Conservation (phyloP, 2,329 filamentous ascomycete genomes). For the Verticillium longisporum region DNA sequence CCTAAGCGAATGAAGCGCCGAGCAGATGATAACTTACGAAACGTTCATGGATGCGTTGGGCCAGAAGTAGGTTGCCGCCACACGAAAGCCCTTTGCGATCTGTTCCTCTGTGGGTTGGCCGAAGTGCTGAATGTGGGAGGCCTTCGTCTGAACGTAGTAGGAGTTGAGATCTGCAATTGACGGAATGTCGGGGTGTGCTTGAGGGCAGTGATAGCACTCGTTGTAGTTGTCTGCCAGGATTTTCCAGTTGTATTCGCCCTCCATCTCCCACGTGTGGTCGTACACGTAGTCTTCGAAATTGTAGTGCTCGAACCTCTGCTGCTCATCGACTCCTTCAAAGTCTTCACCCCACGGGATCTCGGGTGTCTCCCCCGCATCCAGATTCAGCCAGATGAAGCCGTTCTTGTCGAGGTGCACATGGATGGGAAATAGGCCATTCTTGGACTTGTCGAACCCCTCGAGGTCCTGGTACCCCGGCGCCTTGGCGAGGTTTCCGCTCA, state of each 20-base stretch:
- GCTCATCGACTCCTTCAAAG: slow-evolving; percentile 38
- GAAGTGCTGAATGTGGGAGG: slow-evolving; percentile 42
- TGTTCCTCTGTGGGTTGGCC: slow-evolving; percentile 40
- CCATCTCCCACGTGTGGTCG: slow-evolving; percentile 51
- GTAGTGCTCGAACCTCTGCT: slow-evolving; percentile 38
- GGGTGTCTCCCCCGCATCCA: slow-evolving; percentile 37
- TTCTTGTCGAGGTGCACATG: slow-evolving; percentile 45
- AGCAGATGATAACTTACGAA: slow-evolving; percentile 30
- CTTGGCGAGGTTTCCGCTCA: slow-evolving; percentile 50
- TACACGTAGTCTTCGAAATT: slow-evolving; percentile 46
- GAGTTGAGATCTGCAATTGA: slow-evolving; percentile 49
- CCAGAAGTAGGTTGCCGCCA: slow-evolving; percentile 39
- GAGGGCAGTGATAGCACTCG: slow-evolving; percentile 58
- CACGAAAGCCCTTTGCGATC: slow-evolving; percentile 36
- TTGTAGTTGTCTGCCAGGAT: slow-evolving; percentile 58
- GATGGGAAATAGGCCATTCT: slow-evolving; percentile 50
- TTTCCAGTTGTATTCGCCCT: slow-evolving; percentile 54
- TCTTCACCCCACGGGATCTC: slow-evolving; percentile 46
- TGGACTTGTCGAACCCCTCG: slow-evolving; percentile 45
- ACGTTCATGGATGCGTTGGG: slow-evolving; percentile 44
- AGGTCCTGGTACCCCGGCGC: slow-evolving; percentile 52
- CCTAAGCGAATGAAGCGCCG: neutral
- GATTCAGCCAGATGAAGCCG: slow-evolving; percentile 53
- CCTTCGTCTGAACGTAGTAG: slow-evolving; percentile 44
- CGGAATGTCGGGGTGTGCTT: slow-evolving; percentile 51